These are phyloP conservation scores for Suhomyces bribrorum DNA, from an alignment of 1,139 yeast species.

Conservation along the genomic window DNA sequence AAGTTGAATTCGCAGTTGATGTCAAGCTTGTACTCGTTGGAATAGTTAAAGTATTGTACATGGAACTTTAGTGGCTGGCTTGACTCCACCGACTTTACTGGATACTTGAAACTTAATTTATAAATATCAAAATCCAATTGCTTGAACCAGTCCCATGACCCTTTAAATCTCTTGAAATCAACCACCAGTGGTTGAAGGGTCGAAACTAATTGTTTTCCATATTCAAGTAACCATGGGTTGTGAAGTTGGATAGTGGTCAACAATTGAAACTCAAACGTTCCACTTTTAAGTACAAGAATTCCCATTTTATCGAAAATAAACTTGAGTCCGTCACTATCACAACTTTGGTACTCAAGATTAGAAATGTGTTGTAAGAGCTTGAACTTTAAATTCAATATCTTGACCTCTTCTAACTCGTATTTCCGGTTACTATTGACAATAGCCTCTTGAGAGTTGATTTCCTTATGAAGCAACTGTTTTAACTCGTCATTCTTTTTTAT, in stretches of 20 bases:
- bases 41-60: slow-evolving; percentile 18
- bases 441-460: slow-evolving; percentile 19
- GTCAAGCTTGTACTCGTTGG: slow-evolving; percentile 14
- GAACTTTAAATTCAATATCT: slow-evolving; percentile 24
- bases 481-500: slow-evolving; percentile 12
- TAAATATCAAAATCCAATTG: slow-evolving; percentile 31
- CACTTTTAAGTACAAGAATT: background rate
- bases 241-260: slow-evolving; percentile 2
- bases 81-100: slow-evolving; percentile 19
- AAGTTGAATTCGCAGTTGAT: slow-evolving; percentile 13
- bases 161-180: slow-evolving; percentile 19
- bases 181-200: slow-evolving; percentile 10
- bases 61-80: slow-evolving; percentile 13
- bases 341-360: slow-evolving; percentile 19
- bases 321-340: slow-evolving; percentile 12
- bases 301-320: slow-evolving; percentile 20
- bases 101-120: slow-evolving; percentile 31
- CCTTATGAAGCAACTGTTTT: slow-evolving; percentile 15
- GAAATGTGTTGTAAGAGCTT: slow-evolving; percentile 27
- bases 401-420: slow-evolving; percentile 29
- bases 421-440: slow-evolving; percentile 23
- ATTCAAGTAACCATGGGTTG: slow-evolving; percentile 7
- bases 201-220: slow-evolving; percentile 2
- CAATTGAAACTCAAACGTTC: background rate
- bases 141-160: slow-evolving; percentile 23